Conservation (phyloP, 129 eudicot species). For the Erigeron canadensis region DNA sequence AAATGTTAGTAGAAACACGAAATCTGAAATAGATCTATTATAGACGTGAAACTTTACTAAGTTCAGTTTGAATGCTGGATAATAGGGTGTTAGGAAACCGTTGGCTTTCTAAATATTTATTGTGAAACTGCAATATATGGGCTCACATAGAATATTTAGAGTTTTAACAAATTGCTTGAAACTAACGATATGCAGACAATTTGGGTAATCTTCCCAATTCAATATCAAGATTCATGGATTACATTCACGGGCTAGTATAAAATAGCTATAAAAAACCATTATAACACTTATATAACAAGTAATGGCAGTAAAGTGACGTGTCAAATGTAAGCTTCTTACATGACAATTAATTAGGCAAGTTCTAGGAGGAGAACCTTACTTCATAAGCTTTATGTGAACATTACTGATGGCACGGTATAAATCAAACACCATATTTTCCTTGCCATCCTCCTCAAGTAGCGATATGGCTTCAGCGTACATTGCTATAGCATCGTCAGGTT, state of each 20-base stretch:
- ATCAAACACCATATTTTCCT: slow-evolving; percentile 94
- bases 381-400: slow-evolving; percentile 79
- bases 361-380: slow-evolving; percentile 42
- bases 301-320: not conserved
- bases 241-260: slow-evolving; percentile 2
- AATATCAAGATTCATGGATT: not conserved
- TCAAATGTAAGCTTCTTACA: not conserved
- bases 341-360: slow-evolving; percentile 1
- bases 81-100: not conserved
- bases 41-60: not conserved
- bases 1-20: not conserved
- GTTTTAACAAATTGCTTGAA: slow-evolving; percentile 2
- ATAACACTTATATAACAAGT: slow-evolving; percentile 2
- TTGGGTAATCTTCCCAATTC: not conserved
- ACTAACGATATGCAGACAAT: not conserved
- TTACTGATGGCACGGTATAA: slow-evolving; percentile 76
- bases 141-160: not conserved
- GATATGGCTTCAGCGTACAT: slow-evolving; percentile 74
- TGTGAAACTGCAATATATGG: not conserved
- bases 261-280: slow-evolving; percentile 1
- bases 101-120: not conserved
- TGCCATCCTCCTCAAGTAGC: slow-evolving; percentile 88
- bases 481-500: slow-evolving; percentile 71
- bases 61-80: not conserved
- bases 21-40: not conserved